Base-by-base conservation (phyloP, 305 asterid genomes). In the Solanum hybrid region DNA sequence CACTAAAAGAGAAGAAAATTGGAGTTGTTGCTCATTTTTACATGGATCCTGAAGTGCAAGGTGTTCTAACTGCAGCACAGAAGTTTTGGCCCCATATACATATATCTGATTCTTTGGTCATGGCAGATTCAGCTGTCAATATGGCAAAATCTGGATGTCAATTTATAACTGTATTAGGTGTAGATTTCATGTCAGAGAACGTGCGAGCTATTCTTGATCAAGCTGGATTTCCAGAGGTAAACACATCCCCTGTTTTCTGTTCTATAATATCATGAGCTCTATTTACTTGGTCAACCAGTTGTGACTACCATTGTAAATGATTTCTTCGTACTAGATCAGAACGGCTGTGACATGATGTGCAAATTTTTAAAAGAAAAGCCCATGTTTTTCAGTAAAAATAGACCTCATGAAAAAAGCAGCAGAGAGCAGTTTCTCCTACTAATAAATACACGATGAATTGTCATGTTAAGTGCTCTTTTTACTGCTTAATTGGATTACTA, bases 21-120 rank as follows among this genome's bases (percentile, higher is more conserved):
- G 99, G 99, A 35, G 93, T 96, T 71, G 99, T 94, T 90, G 98
- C 99, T 13, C 99, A 97, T 90, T 97, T 97, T 92, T 97, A 97
- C 95, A 97, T 97, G 99, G 99, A 97, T 92, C 99, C 99, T 69
- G 99, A 97, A 93, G 99, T 97, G 89, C 99, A 97, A 94, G 99
- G 99, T 16, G 95, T 97, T 90, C 91, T 97, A 91, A 97, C 99
- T 66, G 98, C 99, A 51, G 99, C 99, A 14, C 96, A 94, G 94
- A 95, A 96, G 93, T 93, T 93, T 88, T 97, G 99, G 99, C 98
- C 99, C 89, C 98, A 97, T 89, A 97, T 97, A 89, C 98, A 97
- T 91, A 97, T 97, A 89, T 97, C 99, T 46, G 99, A 97, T 94
- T 97, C 99, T 56, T 91, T 97, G 87, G 94, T 97, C 73, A 97